Base-by-base conservation (phyloP, 495 filamentous ascomycete genomes). In the Polyplosphaeria fusca region DNA sequence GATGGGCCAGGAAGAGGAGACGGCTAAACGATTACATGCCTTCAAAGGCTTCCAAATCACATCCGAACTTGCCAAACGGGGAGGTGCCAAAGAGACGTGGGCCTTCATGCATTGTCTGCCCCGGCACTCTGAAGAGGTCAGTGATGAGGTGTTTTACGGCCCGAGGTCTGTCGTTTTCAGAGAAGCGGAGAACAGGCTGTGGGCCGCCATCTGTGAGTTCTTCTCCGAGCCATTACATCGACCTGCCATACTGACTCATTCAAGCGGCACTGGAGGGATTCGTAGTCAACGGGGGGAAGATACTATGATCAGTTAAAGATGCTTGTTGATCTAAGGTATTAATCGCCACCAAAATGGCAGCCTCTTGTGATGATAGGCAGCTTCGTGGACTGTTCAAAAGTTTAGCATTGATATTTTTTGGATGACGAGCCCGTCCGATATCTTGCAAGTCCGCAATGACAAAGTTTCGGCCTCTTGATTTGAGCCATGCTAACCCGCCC, bases 71-170 rank as follows among this genome's bases (percentile, higher is more conserved):
- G 93, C 89, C 1, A 77, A 85, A 73, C 78, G 83, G 40, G 93
- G 92, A 37, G 89, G 89, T 26, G 93, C 93, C 12, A 94, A 94
- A 68, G 77, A 86, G 27, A 77, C 79, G 55, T 98, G 93, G 93
- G 90, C 88, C 73, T 98, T 97, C 67, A 96, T 98, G 93, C 93
- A 98, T 77, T 98, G 93, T 68, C 71, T 98, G 47, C 93, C 93
- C n/a, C 80, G 93, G 47, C 91, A 98, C 63, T 82, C 79, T 0
- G 92, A 98, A 73, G 93, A 98, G 74, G 93, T 97, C 7, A 83
- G 81, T 49, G 91, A 98, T 69, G 91, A 89, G 64, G 91, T 98
- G 1, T 95, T 97, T 68, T 96, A 97, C 67, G 82, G 86, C 28
- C 71, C 76, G 0, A 79, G 86, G 61, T 91, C 85, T 26, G 72